Base-by-base conservation (phyloP, 176 grass and related monocot genomes). In the Oryza australiensis region DNA sequence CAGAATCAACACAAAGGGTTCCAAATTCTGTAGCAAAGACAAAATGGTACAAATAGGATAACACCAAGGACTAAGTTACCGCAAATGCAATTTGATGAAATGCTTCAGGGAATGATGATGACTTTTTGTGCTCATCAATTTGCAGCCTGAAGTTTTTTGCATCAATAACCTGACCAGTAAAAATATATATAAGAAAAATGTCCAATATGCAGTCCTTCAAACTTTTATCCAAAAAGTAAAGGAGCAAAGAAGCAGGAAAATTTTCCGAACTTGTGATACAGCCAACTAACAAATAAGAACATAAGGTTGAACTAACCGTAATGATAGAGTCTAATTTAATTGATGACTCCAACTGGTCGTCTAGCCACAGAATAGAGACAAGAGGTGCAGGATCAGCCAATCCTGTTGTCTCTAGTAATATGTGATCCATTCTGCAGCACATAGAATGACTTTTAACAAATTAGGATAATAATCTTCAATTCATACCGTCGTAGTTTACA, bases 81-180 rank as follows among this genome's bases (percentile, higher is more conserved):
- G 93, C 95, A 85, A 98, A 95, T 87, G 92, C 93, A 80, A 98
- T 98, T 86, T 95, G 93, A 76, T 93, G 87, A 88, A 95, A 98
- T 83, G 87, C 83, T 91, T 98, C 96, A 16, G 96, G 88, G 72
- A 98, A 98, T 28, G 93, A 93, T 64, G 87, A 88, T 74, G 87
- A 90, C 64, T 74, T 78, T 45, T 46, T 73, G 85, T 93, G 84
- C 68, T 94, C 91, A 24, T 94, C 90, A 84, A 98, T 90, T 82
- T 98, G 96, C 75, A 87, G 72, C 83, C 82, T 93, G 80, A 98
- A 88, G 55, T 98, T 98, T 80, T 98, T 98, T 62, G 89, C 86
- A 82, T 95, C 96, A 80, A 93, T 90, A 77, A 95, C 96, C 96
- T 98, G 82, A 26, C 32, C 34, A 68, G 7, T 24, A 74, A 33